These are phyloP conservation scores for Trametes coccinea DNA, from an alignment of 768 basidiomycete species.

Conservation along the genomic window DNA sequence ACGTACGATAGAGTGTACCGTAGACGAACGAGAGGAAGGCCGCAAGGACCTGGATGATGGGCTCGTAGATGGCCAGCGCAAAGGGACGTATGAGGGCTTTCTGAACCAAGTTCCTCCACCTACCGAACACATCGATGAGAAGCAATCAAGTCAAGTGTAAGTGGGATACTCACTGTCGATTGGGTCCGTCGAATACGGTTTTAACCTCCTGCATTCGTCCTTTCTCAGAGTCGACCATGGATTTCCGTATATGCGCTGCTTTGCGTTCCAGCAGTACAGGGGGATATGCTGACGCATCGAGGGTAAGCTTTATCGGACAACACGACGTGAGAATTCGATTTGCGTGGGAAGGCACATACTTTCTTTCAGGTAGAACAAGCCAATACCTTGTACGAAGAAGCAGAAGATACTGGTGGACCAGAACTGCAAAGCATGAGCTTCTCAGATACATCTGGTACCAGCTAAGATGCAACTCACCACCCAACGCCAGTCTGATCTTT, in stretches of 20 bases:
- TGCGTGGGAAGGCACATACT: conserved; percentile 41
- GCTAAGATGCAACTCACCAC: conserved; percentile 36
- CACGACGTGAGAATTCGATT: no score
- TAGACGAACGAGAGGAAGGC: conserved; percentile 72
- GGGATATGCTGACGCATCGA: conserved; percentile 28
- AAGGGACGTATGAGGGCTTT: conserved; percentile 68
- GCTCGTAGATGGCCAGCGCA: conserved; percentile 55
- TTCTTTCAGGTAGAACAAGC: conserved; percentile 62
- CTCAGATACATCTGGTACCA: not conserved
- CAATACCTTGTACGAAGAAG: conserved; percentile 51
- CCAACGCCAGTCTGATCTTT: conserved; percentile 72
- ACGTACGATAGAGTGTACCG: conserved; percentile 58
- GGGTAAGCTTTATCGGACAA: no score
- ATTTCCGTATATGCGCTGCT: conserved; percentile 45
- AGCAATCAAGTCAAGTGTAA: not conserved
- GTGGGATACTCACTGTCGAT: conserved; percentile 35
- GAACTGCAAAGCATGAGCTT: conserved; percentile 38
- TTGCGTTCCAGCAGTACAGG: conserved; percentile 49
- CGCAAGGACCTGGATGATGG: conserved; percentile 70
- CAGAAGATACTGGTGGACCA: conserved; percentile 68
- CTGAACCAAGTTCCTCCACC: conserved; percentile 53
- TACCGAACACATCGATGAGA: conserved; percentile 24
- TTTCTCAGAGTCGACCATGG: conserved; percentile 48
- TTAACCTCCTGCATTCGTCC: conserved; percentile 38
- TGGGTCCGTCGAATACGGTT: conserved; percentile 47